Evolutionary conservation across 2,329 filamentous ascomycete genomes (phyloP), one percentile per base, ranked within the genome.

Genomic region (Phaeosphaeriaceae sp.): DNA sequence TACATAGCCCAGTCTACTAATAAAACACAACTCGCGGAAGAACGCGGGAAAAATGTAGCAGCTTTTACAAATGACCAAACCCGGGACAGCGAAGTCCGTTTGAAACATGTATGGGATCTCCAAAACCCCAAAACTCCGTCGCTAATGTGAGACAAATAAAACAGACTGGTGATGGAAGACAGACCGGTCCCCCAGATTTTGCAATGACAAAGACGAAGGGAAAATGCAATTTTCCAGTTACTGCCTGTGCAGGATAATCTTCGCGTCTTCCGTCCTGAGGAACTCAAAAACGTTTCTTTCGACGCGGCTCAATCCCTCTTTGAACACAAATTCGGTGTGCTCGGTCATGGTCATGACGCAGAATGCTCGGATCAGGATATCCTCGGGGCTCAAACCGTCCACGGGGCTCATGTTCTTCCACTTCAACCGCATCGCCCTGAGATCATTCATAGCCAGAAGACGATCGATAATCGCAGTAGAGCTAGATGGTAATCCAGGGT

Each of bases 371-470:
- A 72, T 73, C 1, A 76, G 65, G n/a, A 76, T 48, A 50, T 76
- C 74, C 45, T 76, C 73, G 0, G 74, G 67, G 25, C 71, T 72
- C 40, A 71, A 42, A 1, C 73, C 71, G 15, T 74, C 71, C 6
- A 71, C 60, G 2, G 63, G 65, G 45, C 71, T 74, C 73, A 76
- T 75, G 19, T 72, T 72, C 61, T 75, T 76, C 74, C 74, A 76
- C 57, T 74, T 76, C 25, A 76, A 53, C 13, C 72, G 57, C 66
- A 76, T 71, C 7, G 72, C 65, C 20, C 74, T 63, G 9, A 76
- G 62, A 42, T 76, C 74, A 48, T 76, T 76, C 67, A 76, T 72
- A 0, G 73, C 73, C 1, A 76, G 57, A 1, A 76, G 60, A 0
- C 73, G 69, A 33, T 75, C 74, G 17, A 73, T 67, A 15, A 75